phyloP scores from a whole-genome alignment of 1,139 yeast species.

The Suhomyces maxii region DNA sequence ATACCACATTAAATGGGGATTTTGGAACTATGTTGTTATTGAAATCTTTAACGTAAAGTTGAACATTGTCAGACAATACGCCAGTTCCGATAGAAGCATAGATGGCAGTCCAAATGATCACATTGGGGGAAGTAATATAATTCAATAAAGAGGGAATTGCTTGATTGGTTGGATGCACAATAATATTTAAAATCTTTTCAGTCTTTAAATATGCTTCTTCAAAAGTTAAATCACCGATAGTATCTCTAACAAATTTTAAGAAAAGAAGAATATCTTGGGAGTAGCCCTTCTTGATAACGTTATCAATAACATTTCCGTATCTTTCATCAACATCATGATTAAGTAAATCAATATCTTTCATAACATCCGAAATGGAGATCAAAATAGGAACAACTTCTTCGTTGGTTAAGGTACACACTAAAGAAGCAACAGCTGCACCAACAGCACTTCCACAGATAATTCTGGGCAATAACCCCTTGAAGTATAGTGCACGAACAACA shows the following conservation, averaged over 20 bases:
- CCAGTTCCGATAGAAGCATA: conserved; percentile 74
- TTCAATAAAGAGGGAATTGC: conserved; percentile 76
- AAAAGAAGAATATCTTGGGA: conserved; percentile 83
- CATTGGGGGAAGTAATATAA: conserved; percentile 93
- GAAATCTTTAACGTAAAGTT: conserved; percentile 68
- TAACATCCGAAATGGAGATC: conserved; percentile 47
- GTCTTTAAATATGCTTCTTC: conserved; percentile 91
- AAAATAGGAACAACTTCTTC: conserved; percentile 55
- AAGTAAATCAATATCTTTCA: conserved; percentile 48
- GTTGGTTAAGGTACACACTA: conserved; percentile 69
- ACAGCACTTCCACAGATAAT: conserved; percentile 93
- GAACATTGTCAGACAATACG: conserved; percentile 58
- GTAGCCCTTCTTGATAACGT: conserved; percentile 69
- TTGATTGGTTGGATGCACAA: conserved; percentile 81
- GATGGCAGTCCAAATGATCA: conserved; percentile 84
- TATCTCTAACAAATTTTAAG: conserved; percentile 71
- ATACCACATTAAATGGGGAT: conserved; percentile 35
- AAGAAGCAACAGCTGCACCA: conserved; percentile 89
- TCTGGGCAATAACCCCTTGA: conserved; percentile 73
- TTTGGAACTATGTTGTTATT: conserved; percentile 54
- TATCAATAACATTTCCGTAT: conserved; percentile 66
- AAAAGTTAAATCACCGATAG: conserved; percentile 84
- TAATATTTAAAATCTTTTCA: conserved; percentile 79
- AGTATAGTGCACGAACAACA: conserved; percentile 76
- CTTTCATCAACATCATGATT: conserved; percentile 63